Evolutionary conservation across 2,329 filamentous ascomycete genomes (phyloP), one percentile per base, ranked within the genome.

Genomic region (Penicillium sp.): DNA sequence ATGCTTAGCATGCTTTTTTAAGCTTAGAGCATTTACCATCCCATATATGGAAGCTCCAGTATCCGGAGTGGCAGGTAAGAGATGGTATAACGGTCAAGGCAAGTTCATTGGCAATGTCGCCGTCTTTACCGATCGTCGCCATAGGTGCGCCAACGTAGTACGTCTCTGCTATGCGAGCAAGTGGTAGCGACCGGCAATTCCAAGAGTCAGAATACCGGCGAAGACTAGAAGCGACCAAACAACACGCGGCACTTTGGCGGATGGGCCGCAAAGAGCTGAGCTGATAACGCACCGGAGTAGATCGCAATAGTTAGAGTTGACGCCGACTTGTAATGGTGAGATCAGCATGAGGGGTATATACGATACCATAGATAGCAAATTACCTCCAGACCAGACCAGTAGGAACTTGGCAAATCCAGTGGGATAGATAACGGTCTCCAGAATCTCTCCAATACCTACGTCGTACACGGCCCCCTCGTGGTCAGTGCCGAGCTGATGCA

Each of bases 121-220:
- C 75, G n/a, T 58, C 55, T 0, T 66, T 62, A 3, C 75, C 75
- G 47, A 79, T 78, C 53, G 67, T 62, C 32, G 58, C 63, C 1
- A 71, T 75, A 39, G 79, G 55, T 2, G 68, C 67, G 0, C 78
- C 78, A 23, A 77, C 67, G 58, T 77, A 81, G 75, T 77, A 81
- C 0, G 78, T 81, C 66, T 81, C 75, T 38, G 73, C 74, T 80
- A 84, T 83, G 56, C 61, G 39, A 74, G 66, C 6, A 79, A 67
- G 49, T 76, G 56, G 47, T 78, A 66, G 24, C 68, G 64, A 15
- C 70, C 69, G 10, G 62, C 67, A 15, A 79, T 66, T 5, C 71
- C 75, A 4, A 79, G 65, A 23, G 70, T 62, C 20, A 79, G 64
- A 50, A 78, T 74, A 46, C 66, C 68, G n/a, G 66, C 68, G 54